These are phyloP conservation scores for Arabis alpina DNA, from an alignment of 345 rosid species.

Conservation along the genomic window DNA sequence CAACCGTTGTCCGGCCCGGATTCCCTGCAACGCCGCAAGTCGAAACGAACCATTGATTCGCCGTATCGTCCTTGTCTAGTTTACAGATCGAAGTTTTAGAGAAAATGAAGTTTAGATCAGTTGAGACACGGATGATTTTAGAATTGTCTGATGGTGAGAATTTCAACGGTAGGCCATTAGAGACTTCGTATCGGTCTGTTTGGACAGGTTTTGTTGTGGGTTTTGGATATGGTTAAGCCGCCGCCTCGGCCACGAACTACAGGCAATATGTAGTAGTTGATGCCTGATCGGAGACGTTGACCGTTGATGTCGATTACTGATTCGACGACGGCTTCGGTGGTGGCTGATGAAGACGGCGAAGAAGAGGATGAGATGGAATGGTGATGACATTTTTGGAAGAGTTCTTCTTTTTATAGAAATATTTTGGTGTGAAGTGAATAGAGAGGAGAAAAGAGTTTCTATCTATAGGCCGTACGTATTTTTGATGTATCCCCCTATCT, in stretches of 20 bases:
- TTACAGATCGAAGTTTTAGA: no score
- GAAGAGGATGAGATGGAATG: conserved; percentile 9
- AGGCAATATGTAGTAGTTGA: conserved; percentile 40
- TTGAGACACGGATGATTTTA: conserved; percentile 30
- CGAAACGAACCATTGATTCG: conserved; percentile 50
- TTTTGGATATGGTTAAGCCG: conserved; percentile 37
- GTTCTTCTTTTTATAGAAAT: conserved; percentile 28
- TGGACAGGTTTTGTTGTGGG: conserved; percentile 20
- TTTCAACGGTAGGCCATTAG: conserved; percentile 34
- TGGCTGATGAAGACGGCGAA: conserved; percentile 17
- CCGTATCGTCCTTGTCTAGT: conserved; percentile 53
- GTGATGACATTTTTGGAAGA: conserved; percentile 34
- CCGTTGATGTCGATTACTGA: conserved; percentile 33
- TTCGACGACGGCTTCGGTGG: conserved; percentile 9
- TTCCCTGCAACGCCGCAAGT: conserved; percentile 65
- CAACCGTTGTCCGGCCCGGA: conserved; percentile 51
- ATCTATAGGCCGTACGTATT: conserved; percentile 19
- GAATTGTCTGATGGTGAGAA: conserved; percentile 37
- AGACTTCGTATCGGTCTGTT: conserved; percentile 28
- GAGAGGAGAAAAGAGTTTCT: conserved; percentile 28
- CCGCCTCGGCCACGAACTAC: conserved; percentile 44
- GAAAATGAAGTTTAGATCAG: conserved; percentile 52
- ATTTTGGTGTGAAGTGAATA: background rate
- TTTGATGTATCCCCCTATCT: no score
- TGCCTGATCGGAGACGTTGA: conserved; percentile 10